Base-by-base conservation (phyloP, 1,139 yeast genomes). In the Nakaseomyces sp. region DNA sequence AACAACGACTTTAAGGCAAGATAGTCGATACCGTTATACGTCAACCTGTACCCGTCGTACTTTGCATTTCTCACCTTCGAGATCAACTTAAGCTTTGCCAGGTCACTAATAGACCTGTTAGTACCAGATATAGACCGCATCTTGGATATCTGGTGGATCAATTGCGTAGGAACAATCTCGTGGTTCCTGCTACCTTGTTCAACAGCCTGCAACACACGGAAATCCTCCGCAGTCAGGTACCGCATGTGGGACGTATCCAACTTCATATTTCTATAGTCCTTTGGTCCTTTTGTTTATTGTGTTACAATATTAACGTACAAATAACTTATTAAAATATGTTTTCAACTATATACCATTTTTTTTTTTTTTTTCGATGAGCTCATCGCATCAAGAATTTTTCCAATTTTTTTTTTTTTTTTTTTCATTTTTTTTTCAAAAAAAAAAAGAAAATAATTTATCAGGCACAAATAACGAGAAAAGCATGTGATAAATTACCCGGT, bases 181-280 rank as follows among this genome's bases (percentile, higher is more conserved):
- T 93, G 98, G 63, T 85, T 88, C 53, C 86, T 74, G 1, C 96
- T 81, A 7, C 97, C 98, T 64, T 77, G 72, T 62, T 91, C 98
- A 7, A 84, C 84, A 0, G 96, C 96, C 47, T 82, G 84, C 44
- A 91, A 76, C 15, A 88, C 95, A 47, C 84, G 74, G 70, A 87
- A 91, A 67, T 91, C 98, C 51, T 88, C 96, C 4, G 81, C 72
- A 54, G 95, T 81, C 60, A 91, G 70, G 61, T 89, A 91, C 65
- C 97, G 74, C 96, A 91, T 85, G 61, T 88, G 94, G 16, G 93
- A 73, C 0, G 94, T 84, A 57, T 91, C 96, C 45, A 91, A 72
- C 73, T 88, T 91, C 96, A 89, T 89, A 26, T 46, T 68, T 5
- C 22, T 4, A 9, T n/a, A 18, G 4, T 30, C 13, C 12, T 30